Base-by-base conservation (phyloP, 1,284 basidiomycete species). In the Sporisorium exsertum region DNA sequence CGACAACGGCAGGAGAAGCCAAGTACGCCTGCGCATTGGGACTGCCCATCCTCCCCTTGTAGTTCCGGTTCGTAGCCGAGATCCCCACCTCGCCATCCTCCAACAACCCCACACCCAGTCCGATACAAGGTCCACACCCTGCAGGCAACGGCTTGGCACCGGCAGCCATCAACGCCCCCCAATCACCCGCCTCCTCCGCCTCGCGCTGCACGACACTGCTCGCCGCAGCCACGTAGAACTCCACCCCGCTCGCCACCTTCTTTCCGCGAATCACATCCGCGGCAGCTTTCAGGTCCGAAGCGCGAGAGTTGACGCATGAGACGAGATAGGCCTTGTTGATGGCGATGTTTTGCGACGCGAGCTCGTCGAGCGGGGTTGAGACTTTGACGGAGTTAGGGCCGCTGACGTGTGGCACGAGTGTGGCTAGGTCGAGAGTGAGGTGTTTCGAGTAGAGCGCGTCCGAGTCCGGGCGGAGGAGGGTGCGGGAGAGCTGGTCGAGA, bases 241-340 rank as follows among this genome's bases (percentile, higher is more conserved):
- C 93, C 51, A 99, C 96, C 10, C 93, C 93, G 2, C 58, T 57
- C 0, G 95, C 93, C 55, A 99, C 90, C 82, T 91, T 93, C 82
- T 91, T 91, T 12, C 93, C 94, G 56, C 91, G 89, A 79, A 99
- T 89, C 24, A 98, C 95, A 13, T 90, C 90, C 0, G 96, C 97
- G 0, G 96, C 96, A 0, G 94, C 92, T 16, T 93, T 91, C 69
- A 99, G 92, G 82, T 99, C 96, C 0, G 95, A 97, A 0, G 93
- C 92, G 45, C 97, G 93, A 5, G 96, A 95, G 87, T 99, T 99
- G 74, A 97, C 98, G 87, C 96, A 99, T 72, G 94, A 95, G 52
- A 99, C 94, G 58, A 99, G 93, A 87, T 99, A 99, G 0, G 96
- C 96, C 87, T 99, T 99, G 84, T 99, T 90, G 85, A 99, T 97